Evolutionary conservation across 139 green algal species (phyloP), one percentile per base, ranked within the genome.

Genomic region (Gonium pectorale): DNA sequence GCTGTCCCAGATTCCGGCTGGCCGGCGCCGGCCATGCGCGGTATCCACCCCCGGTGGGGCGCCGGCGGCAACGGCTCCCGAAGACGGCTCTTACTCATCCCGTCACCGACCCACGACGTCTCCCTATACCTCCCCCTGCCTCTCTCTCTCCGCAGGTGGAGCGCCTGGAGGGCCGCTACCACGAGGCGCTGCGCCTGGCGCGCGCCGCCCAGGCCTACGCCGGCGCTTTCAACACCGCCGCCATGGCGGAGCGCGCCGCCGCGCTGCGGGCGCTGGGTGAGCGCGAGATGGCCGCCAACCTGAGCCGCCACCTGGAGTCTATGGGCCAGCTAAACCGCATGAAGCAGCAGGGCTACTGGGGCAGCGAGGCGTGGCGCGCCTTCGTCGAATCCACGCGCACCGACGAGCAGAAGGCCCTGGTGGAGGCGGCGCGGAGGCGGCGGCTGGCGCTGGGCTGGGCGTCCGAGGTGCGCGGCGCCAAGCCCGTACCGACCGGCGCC

Each of bases 321-420:
- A 44, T 88, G 5, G 43, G 44, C 26, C n/a, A 33, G 24, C 79
- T 85, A 0, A 56, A 60, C 24, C 46, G 64, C 64, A 85, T 85
- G 79, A 85, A 85, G 79, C 64, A 56, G 46, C 64, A 85, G 64
- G 79, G 79, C 79, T 85, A 78, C 49, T 85, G 79, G 79, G 79
- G 79, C 79, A 78, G 64, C 37, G 79, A 85, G 66, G 79, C 79
- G 22, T 85, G 79, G 79, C 79, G 79, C 37, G 79, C 79, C 9
- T 85, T 59, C 79, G 43, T 78, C 8, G 79, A 75, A 35, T 33
- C 60, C 0, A 77, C 64, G 4, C 46, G 64, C 13, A 59, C 40
- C 46, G 6, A 26, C 8, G 79, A 85, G 49, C 64, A 75, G 44
- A 46, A 56, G 33, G 29, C 19, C 22, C 26, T 85, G 40, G 79